A percentile compares a stretch with the other conserved stretches of the same genome.
Conservation (phyloP, 208 protist species). For the Vickermania ingenoplastis region DNA sequence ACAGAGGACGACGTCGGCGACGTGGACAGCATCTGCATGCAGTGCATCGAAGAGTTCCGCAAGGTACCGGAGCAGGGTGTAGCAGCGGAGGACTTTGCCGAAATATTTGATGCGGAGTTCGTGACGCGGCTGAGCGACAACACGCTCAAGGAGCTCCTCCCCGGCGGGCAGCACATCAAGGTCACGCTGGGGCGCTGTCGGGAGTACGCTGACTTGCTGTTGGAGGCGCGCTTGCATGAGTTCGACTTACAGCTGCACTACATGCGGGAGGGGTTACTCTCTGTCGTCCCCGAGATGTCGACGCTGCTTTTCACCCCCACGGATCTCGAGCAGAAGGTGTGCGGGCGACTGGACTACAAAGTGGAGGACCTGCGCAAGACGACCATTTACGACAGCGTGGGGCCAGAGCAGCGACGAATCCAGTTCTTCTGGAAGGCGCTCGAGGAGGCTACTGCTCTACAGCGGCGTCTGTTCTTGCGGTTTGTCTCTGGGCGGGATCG, state of each 20-base stretch:
- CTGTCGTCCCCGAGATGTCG: constrained; percentile 76
- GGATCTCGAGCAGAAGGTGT: constrained; percentile 85
- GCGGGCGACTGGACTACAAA: constrained; percentile 85
- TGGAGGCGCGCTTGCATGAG: constrained; percentile 71
- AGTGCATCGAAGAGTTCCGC: constrained; percentile 80
- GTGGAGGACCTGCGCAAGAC: constrained; percentile 74
- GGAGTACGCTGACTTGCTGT: constrained; percentile 73
- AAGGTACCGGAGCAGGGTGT: constrained; percentile 16
- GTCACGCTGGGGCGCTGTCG: constrained; percentile 67
- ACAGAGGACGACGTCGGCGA: constrained; percentile 58
- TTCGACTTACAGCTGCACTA: constrained; percentile 58
- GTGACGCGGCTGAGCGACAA: constrained; percentile 76
- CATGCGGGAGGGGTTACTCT: constrained; percentile 79
- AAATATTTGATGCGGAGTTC: constrained; percentile 83
- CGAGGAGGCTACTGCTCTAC: constrained; percentile 67
- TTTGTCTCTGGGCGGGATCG: constrained; percentile 88
- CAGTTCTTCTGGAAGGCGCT: constrained; percentile 86
- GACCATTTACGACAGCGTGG: constrained; percentile 78
- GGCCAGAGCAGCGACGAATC: constrained; percentile 73
- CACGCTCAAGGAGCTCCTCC: constrained; percentile 61
- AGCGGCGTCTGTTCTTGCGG: constrained; percentile 84
- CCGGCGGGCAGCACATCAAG: constrained; percentile 33
- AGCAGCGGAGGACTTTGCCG: constrained; percentile 55
- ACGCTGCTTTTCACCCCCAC: constrained; percentile 75
- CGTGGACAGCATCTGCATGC: constrained; percentile 75